Percentiles rank a stretch among this genome's conserved stretches.
Evolutionary conservation across 495 filamentous ascomycete genomes (phyloP).

Genomic region (Penicillium paradoxum): DNA sequence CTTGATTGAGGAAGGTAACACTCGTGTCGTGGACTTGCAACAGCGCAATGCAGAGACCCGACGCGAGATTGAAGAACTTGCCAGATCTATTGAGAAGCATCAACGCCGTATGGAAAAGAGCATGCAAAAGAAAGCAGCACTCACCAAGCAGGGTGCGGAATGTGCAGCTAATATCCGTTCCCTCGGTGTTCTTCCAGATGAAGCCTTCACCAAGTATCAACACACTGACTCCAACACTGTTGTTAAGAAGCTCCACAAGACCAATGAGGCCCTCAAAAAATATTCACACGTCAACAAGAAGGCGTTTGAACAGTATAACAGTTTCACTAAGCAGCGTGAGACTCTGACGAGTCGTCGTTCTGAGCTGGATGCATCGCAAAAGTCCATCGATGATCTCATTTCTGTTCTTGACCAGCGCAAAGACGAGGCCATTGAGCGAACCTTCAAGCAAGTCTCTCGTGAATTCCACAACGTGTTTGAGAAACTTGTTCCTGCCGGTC

Average conservation of each 20-base stretch:
- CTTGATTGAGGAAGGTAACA: slow-evolving; percentile 61
- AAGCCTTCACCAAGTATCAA: slow-evolving; percentile 88
- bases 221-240: slow-evolving; percentile 73
- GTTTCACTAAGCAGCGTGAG: slow-evolving; percentile 87
- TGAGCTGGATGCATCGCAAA: slow-evolving; percentile 78
- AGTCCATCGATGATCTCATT: slow-evolving; percentile 86
- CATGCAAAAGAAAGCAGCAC: slow-evolving; percentile 75
- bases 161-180: slow-evolving; percentile 85
- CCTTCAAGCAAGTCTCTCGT: slow-evolving; percentile 93
- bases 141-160: slow-evolving; percentile 71
- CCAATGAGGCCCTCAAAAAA: slow-evolving; percentile 91
- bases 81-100: slow-evolving; percentile 74
- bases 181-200: slow-evolving; percentile 87
- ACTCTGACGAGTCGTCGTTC: slow-evolving; percentile 71
- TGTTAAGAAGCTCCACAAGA: slow-evolving; percentile 81
- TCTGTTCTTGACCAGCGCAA: slow-evolving; percentile 86
- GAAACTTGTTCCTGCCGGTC: slow-evolving; percentile 88
- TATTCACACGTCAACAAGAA: slow-evolving; percentile 99
- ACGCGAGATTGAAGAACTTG: slow-evolving; percentile 66
- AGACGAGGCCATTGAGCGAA: slow-evolving; percentile 88
- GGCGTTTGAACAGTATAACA: slow-evolving; percentile 97
- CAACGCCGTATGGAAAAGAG: slow-evolving; percentile 91
- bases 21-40: slow-evolving; percentile 55
- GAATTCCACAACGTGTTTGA: slow-evolving; percentile 92
- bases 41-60: slow-evolving; percentile 62